Percentiles rank a stretch among this genome's conserved stretches.
Conservation (phyloP, 139 green algal genomes). For the Coelastrella sp. region DNA sequence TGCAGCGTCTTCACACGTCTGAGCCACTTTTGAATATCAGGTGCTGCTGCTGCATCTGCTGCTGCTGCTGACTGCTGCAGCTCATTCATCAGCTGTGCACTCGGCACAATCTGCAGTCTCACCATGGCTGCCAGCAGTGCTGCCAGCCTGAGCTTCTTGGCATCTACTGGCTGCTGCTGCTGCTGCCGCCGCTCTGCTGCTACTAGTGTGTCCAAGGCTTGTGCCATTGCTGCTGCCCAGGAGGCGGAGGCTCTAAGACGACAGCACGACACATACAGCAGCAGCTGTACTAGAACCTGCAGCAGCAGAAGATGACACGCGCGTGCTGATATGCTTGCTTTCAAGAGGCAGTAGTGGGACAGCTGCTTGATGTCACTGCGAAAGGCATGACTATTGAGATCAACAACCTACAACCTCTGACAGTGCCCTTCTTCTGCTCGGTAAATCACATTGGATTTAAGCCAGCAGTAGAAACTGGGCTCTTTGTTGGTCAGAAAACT, state of each 20-base stretch:
- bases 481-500: too few species aligned
- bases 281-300: slow-evolving; percentile 12
- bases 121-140: background rate
- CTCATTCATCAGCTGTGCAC: background rate
- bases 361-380: background rate
- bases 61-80: slow-evolving; percentile 16
- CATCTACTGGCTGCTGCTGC: slow-evolving; percentile 16
- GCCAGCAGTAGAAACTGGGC: too few species aligned
- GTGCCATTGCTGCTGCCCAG: background rate
- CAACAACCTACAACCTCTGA: background rate
- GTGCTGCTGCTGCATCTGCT: background rate
- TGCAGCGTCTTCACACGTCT: background rate
- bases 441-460: too few species aligned
- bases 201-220: background rate
- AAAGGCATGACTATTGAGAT: background rate
- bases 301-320: background rate
- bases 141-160: background rate
- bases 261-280: slow-evolving; percentile 23
- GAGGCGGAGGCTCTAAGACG: background rate
- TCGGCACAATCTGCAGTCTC: slow-evolving; percentile 13
- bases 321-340: background rate
- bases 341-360: background rate
- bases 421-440: background rate
- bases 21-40: background rate
- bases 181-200: background rate